phyloP scores from a whole-genome alignment of 768 basidiomycete species.

The Phallus indusiatus region DNA sequence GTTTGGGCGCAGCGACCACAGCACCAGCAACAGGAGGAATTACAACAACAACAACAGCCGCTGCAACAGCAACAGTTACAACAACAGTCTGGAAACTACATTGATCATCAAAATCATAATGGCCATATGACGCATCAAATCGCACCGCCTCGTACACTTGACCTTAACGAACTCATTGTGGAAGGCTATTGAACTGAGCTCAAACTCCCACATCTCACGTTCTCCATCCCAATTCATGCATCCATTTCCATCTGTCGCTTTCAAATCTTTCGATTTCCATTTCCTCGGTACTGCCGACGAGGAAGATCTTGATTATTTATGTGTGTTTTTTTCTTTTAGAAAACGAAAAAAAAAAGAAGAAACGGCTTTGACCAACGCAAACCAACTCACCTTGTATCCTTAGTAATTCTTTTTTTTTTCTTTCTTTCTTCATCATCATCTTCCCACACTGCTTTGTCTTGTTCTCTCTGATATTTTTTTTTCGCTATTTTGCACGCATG shows the following conservation, averaged over 20 bases:
- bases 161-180: constrained; percentile 7
- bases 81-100: neutral
- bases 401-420: no score
- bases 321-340: no score
- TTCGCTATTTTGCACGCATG: no score
- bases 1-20: neutral
- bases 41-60: neutral
- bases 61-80: neutral
- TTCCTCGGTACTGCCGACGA: no score
- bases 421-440: no score
- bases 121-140: neutral
- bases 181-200: neutral
- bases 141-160: neutral
- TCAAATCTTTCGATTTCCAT: neutral
- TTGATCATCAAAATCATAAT: neutral
- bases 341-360: no score
- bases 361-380: no score
- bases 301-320: no score
- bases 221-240: neutral
- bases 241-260: neutral
- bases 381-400: no score
- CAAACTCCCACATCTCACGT: neutral
- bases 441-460: no score
- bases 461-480: no score
- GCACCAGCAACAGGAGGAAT: neutral